Conservation (phyloP, 139 green algal species). For the Marvania coccoides region DNA sequence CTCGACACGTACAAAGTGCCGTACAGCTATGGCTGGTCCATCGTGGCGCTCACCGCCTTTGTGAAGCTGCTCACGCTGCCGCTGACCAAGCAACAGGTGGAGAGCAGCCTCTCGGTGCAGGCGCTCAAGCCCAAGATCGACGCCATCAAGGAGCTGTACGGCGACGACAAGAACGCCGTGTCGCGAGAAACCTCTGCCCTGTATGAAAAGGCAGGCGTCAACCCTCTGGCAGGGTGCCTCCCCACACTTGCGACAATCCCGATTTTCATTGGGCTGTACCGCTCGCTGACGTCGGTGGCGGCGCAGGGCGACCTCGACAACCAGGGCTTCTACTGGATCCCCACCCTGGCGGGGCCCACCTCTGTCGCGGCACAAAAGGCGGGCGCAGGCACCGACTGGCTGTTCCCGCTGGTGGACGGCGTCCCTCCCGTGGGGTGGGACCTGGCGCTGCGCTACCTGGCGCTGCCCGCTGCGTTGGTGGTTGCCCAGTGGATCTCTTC, state of each 20-base stretch:
- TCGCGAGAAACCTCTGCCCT: conserved; percentile 69
- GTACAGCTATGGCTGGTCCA: conserved; percentile 93
- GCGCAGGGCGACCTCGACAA: conserved; percentile 26
- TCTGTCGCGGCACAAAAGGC: conserved; percentile 31
- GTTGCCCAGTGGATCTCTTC: conserved; percentile 43
- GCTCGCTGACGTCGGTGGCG: conserved; percentile 57
- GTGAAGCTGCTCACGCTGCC: conserved; percentile 91
- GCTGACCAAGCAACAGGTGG: conserved; percentile 93
- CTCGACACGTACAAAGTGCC: conserved; percentile 68
- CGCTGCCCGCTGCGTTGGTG: conserved; percentile 84
- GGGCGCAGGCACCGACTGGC: conserved; percentile 60
- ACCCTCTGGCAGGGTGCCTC: conserved; percentile 80
- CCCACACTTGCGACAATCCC: conserved; percentile 86
- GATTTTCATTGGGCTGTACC: conserved; percentile 87
- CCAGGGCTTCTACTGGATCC: conserved; percentile 86
- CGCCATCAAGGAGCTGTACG: conserved; percentile 80
- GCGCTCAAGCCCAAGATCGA: conserved; percentile 83
- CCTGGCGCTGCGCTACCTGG: conserved; percentile 70
- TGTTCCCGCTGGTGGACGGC: conserved; percentile 80
- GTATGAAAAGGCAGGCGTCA: conserved; percentile 81
- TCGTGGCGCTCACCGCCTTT: conserved; percentile 83
- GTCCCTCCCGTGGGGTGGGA: conserved; percentile 89
- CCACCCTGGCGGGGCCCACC: conserved; percentile 60
- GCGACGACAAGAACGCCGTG: conserved; percentile 77
- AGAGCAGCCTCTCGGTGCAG: conserved; percentile 69